These are phyloP conservation scores for Vitis rotundifolia DNA, from an alignment of 164 flowering plant species.

Conservation along the genomic window DNA sequence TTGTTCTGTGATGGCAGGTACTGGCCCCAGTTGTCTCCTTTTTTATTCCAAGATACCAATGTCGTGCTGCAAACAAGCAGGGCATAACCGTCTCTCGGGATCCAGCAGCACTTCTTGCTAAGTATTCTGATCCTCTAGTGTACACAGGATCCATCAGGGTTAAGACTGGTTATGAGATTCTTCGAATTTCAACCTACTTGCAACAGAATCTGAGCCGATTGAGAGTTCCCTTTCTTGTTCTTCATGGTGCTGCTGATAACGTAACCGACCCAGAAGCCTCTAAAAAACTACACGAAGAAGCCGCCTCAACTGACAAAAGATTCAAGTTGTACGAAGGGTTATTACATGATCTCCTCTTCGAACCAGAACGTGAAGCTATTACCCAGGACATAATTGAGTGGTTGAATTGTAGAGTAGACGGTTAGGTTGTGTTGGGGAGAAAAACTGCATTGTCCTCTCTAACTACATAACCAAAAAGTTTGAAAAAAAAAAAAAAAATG, in stretches of 20 bases:
- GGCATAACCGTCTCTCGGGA: slow-evolving; percentile 70
- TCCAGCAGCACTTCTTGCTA: slow-evolving; percentile 71
- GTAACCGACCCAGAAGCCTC: slow-evolving; percentile 85
- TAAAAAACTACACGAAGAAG: slow-evolving; percentile 58
- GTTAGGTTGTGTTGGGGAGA: too few relatives aligned
- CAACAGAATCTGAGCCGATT: slow-evolving; percentile 53
- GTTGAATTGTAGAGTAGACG: slow-evolving; percentile 49
- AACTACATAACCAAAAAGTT: too few relatives aligned
- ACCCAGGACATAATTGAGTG: slow-evolving; percentile 58
- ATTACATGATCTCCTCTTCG: slow-evolving; percentile 83
- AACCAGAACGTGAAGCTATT: slow-evolving; percentile 67
- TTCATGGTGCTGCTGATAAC: slow-evolving; percentile 82
- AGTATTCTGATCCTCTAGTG: slow-evolving; percentile 90
- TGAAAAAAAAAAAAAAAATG: too few relatives aligned
- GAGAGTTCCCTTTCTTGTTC: slow-evolving; percentile 68
- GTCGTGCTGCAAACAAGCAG: slow-evolving; percentile 63
- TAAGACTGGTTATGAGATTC: slow-evolving; percentile 80
- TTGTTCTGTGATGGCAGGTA: slow-evolving; percentile 33
- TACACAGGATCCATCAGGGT: slow-evolving; percentile 79
- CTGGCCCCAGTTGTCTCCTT: slow-evolving; percentile 78
- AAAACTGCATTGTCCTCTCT: too few relatives aligned
- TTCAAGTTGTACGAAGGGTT: slow-evolving; percentile 70
- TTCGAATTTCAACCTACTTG: slow-evolving; percentile 56
- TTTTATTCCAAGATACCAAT: slow-evolving; percentile 64
- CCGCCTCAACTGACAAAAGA: slow-evolving; percentile 75